A percentile compares a stretch with the other conserved stretches of the same genome.
These are phyloP conservation scores for Phialophora verrucosa DNA, from an alignment of 2,329 filamentous ascomycete genomes.

Conservation along the genomic window DNA sequence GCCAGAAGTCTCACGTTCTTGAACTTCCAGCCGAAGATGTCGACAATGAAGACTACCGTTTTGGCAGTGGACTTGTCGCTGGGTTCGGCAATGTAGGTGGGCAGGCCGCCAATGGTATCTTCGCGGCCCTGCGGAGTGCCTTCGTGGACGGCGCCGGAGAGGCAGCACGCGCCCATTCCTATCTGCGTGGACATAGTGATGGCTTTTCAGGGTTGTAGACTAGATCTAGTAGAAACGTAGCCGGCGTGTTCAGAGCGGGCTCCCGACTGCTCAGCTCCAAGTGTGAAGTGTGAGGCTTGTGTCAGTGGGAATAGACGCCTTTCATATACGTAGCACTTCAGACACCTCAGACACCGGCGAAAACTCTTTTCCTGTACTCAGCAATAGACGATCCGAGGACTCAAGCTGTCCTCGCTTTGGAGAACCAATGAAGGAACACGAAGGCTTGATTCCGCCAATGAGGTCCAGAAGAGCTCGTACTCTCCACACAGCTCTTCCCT, in stretches of 20 bases:
- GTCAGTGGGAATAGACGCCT: not conserved
- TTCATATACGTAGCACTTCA: too few relatives aligned
- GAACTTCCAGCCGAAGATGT: slow-evolving; percentile 59
- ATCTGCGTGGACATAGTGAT: slow-evolving; percentile 47
- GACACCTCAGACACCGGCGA: not conserved
- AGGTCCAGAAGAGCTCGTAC: not conserved
- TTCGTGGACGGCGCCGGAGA: slow-evolving; percentile 43
- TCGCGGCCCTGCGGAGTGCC: slow-evolving; percentile 45
- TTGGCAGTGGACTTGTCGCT: slow-evolving; percentile 50
- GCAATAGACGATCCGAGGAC: not conserved
- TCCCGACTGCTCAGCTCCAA: not conserved
- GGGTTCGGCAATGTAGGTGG: slow-evolving; percentile 54
- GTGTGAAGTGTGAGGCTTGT: not conserved
- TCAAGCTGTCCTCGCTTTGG: not conserved
- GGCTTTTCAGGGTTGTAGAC: not conserved
- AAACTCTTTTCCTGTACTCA: not conserved
- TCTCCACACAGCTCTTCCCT: not conserved
- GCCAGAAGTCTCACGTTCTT: slow-evolving; percentile 54
- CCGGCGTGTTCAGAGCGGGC: not conserved
- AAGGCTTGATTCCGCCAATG: not conserved
- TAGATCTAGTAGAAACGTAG: not conserved
- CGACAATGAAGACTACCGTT: slow-evolving; percentile 54
- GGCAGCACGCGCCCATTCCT: slow-evolving; percentile 51
- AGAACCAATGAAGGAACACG: not conserved
- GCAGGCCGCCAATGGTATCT: slow-evolving; percentile 48